Base-by-base conservation (phyloP, 176 grass and related monocot species). In the Avena atlantica region DNA sequence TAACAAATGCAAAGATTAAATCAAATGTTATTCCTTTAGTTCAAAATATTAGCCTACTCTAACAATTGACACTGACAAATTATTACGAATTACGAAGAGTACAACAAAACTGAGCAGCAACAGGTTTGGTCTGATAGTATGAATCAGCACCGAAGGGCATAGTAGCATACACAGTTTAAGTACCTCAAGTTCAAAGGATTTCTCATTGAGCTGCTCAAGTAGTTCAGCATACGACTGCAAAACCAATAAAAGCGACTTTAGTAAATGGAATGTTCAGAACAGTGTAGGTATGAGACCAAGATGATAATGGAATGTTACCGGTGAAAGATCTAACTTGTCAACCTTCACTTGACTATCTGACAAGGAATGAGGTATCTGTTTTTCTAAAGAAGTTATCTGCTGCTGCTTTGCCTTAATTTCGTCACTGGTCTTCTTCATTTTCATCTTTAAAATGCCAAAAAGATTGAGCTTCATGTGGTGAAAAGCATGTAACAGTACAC, bases 171-270 rank as follows among this genome's bases (percentile, higher is more conserved):
- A 90, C 49, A 20, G 69, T 55, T 76, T 77, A 83, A 48, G 51
- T 96, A 98, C 97, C 97, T 99, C 97, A 4, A 99, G 94, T 89
- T 99, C 97, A 15, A 99, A 96, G 49, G 90, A 89, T 86, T 99
- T 99, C 64, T 99, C 97, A 68, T 94, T 94, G 55, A 99, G 87
- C 87, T 99, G 97, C 78, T 93, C 97, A 63, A 97, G 85, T 70
- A 99, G 59, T 89, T 96, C 86, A 74, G 77, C 23, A 78, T 99
- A 96, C 80, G 92, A 92, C 94, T 99, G 89, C 40, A 94, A 93
- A 89, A 88, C 13, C 37, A 83, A 81, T 65, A 85, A 34, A 68
- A 87, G 4, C 21, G 74, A 81, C 17, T 25, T n/a, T 78, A 87
- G 20, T 76, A 76, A 64, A 90, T 9, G 53, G 45, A 65, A 86